These are phyloP conservation scores for Neurospora terricola DNA, from an alignment of 495 filamentous ascomycete genomes.

Conservation along the genomic window DNA sequence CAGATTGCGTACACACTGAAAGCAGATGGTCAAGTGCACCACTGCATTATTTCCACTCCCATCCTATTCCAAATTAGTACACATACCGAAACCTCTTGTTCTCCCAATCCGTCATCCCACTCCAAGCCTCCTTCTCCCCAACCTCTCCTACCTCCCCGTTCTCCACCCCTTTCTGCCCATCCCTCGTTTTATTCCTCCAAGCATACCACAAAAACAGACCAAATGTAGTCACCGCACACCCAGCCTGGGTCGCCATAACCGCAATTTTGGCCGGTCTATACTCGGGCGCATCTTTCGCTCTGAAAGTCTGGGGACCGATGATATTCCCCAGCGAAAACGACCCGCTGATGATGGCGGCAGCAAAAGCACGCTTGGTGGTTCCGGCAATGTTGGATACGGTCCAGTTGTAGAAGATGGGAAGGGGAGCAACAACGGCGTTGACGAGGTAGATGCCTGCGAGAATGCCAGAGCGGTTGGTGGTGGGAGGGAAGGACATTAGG, in stretches of 20 bases:
- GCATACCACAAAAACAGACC: conserved; percentile 25
- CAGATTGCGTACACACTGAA: background rate
- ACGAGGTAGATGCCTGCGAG: conserved; percentile 57
- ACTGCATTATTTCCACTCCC: background rate
- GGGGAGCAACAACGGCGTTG: conserved; percentile 46
- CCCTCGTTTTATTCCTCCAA: conserved; percentile 27
- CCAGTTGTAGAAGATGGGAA: conserved; percentile 35
- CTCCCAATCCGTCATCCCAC: conserved; percentile 28
- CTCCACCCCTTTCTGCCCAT: conserved; percentile 13
- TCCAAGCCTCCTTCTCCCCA: conserved; percentile 25
- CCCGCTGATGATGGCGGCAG: conserved; percentile 42
- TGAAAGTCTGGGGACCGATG: conserved; percentile 61
- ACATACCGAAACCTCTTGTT: conserved; percentile 29
- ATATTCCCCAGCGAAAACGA: conserved; percentile 57
- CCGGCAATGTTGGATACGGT: conserved; percentile 28
- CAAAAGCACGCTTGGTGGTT: conserved; percentile 29
- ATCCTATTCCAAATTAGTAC: conserved; percentile 11
- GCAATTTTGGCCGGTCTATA: conserved; percentile 55
- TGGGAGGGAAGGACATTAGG: conserved; percentile 49
- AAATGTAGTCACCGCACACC: conserved; percentile 24
- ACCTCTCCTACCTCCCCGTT: conserved; percentile 23
- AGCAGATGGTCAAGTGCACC: background rate
- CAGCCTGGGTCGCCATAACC: conserved; percentile 32
- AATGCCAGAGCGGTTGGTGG: conserved; percentile 34
- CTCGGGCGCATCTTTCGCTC: conserved; percentile 45